Conservation (phyloP, 495 filamentous ascomycete genomes). For the Daldinia concentrica region DNA sequence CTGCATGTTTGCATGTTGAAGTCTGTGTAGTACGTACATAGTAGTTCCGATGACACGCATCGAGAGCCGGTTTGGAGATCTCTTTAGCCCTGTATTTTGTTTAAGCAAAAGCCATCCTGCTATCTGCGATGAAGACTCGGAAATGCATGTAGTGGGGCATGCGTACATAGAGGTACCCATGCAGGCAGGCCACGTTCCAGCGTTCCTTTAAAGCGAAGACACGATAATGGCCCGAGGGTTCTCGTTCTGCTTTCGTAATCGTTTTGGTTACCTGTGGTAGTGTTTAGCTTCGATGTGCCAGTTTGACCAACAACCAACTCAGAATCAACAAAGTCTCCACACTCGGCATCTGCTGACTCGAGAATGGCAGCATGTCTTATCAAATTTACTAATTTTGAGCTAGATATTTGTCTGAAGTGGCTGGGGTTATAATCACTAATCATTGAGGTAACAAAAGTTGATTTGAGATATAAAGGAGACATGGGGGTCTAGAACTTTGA, state of each 20-base stretch:
- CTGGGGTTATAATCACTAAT: neutral
- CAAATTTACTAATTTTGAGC: neutral
- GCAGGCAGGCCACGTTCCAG: neutral
- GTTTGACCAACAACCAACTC: slow-evolving; percentile 1
- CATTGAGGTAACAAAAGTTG: neutral
- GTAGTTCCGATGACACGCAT: slow-evolving; percentile 25
- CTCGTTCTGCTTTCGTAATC: slow-evolving; percentile 1
- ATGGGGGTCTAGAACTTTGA: slow-evolving; percentile 13
- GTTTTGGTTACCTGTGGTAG: neutral
- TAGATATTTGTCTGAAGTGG: neutral
- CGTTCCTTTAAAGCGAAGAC: slow-evolving; percentile 1
- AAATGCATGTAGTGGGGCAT: neutral
- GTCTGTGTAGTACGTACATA: neutral
- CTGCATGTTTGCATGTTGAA: slow-evolving; percentile 23
- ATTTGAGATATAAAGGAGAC: neutral
- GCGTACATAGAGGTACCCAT: neutral
- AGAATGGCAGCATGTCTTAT: neutral
- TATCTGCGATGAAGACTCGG: neutral
- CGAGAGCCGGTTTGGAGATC: slow-evolving; percentile 8
- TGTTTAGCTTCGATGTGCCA: neutral
- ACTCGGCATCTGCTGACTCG: neutral
- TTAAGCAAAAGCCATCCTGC: neutral
- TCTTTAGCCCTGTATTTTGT: neutral
- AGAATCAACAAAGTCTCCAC: neutral
- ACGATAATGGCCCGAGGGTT: neutral